Percentiles rank a stretch among this genome's conserved stretches.
Conservation (phyloP, 345 rosid species). For the Dimocarpus longan region DNA sequence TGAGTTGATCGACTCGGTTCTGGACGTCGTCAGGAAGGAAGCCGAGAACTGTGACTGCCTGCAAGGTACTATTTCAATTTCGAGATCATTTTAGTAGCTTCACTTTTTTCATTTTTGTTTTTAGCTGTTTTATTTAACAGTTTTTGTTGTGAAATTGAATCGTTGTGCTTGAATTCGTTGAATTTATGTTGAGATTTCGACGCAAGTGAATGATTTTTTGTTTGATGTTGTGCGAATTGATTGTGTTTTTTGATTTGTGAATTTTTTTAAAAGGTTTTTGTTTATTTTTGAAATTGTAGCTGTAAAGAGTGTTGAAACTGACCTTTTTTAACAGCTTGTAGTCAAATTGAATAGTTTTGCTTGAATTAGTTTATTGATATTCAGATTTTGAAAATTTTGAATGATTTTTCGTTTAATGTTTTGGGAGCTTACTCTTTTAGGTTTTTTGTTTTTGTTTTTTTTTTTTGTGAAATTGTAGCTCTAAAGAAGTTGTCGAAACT, state of each 20-base stretch:
- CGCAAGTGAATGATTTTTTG: background rate
- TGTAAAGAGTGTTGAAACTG: too few relatives aligned
- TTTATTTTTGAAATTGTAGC: too few relatives aligned
- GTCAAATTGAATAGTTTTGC: too few relatives aligned
- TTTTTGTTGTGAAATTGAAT: too few relatives aligned
- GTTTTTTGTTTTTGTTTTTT: too few relatives aligned
- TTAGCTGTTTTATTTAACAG: background rate
- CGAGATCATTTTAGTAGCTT: background rate
- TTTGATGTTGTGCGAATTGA: background rate
- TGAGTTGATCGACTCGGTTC: conserved; percentile 59
- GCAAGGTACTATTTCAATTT: conserved; percentile 37
- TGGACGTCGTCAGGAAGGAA: conserved; percentile 58
- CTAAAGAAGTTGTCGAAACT: too few relatives aligned
- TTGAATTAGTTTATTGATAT: too few relatives aligned
- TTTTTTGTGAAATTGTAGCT: too few relatives aligned
- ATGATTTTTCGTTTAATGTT: too few relatives aligned
- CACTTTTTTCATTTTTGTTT: background rate
- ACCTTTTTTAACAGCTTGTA: too few relatives aligned
- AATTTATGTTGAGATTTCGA: background rate
- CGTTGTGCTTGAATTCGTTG: background rate
- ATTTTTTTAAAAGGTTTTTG: conserved; percentile 45
- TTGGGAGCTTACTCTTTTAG: too few relatives aligned
- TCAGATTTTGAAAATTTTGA: too few relatives aligned
- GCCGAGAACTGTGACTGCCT: conserved; percentile 63
- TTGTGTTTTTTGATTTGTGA: background rate